Evolutionary conservation across 768 basidiomycete species (phyloP), one percentile per base, ranked within the genome.

Genomic region (Lactarius sanguifluus): DNA sequence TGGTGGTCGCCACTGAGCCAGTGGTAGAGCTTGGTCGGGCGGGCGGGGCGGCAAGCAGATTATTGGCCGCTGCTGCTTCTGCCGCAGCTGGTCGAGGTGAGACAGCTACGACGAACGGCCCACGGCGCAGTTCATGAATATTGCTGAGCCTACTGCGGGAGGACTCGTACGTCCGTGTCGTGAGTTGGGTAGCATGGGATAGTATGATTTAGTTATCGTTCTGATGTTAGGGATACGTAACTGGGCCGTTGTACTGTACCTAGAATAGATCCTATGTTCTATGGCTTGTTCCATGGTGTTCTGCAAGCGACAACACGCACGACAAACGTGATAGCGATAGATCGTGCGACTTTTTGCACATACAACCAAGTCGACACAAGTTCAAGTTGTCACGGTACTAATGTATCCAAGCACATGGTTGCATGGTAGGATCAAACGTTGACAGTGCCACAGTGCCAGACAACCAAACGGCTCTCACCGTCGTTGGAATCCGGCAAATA

Each of bases 81-180:
- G 25, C 63, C 60, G 59, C 69, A 52, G 54, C 71, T 77, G n/a
- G 76, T 78, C 28, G 67, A 69, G 9, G 70, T 75, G 71, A 13
- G 30, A 5, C 16, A 10, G 2, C 18, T 15, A 25, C n/a, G n/a
- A 79, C 75, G 66, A 80, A 80, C 34, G 89, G 87, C 7, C 83
- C 89, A 5, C 79, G 89, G 70, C 79, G 89, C 64, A 88, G 91
- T 30, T 86, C 82, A 77, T 89, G n/a, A 83, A 85, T 67, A 89
- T 87, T 69, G 81, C 81, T 1, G 87, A 89, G 63, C 88, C 88
- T 5, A 85, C 85, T 5, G 75, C 80, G 7, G 75, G 79, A 47
- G 75, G 76, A 13, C 83, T 81, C 40, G 79, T 79, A 1, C 81
- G 86, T 81, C 81, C 72, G 81, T 80, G 18, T 86, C 71, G 76